Evolutionary conservation across 108 stramenopile genomes (phyloP).

Genomic region (Chaetoceros tenuissimus): DNA sequence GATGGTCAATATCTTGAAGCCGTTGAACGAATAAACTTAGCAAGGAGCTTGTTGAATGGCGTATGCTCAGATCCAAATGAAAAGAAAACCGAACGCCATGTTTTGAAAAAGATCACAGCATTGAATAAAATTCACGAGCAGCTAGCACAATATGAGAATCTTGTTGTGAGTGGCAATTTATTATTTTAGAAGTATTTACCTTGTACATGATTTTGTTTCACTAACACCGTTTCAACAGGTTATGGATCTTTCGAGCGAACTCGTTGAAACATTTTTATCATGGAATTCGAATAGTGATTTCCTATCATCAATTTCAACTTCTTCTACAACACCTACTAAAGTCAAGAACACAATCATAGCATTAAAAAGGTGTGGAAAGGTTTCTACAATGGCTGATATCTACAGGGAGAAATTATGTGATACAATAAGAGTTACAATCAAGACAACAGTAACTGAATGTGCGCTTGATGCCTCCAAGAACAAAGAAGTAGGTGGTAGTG

Average conservation of each 20-base stretch:
- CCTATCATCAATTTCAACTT: conserved; percentile 9
- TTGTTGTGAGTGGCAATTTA: conserved; percentile 69
- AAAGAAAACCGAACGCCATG: conserved; percentile 4
- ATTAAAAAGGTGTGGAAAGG: conserved; percentile 23
- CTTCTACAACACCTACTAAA: conserved; percentile 1
- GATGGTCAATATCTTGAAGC: conserved; percentile 69
- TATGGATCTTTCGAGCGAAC: conserved; percentile 48
- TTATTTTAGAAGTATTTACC: too few relatives aligned
- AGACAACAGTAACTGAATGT: conserved; percentile 83
- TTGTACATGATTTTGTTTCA: too few relatives aligned
- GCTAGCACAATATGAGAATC: conserved; percentile 68
- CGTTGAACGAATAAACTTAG: conserved; percentile 64
- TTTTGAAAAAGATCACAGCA: conserved; percentile 37
- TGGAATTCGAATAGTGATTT: conserved; percentile 36
- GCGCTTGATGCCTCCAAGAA: conserved; percentile 37
- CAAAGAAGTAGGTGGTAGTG: conserved; percentile 2
- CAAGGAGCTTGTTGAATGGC: conserved; percentile 39
- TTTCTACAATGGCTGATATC: conserved; percentile 17
- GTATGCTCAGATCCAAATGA: conserved; percentile 1
- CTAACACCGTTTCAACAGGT: not conserved
- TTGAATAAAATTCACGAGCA: conserved; percentile 55
- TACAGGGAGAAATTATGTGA: conserved; percentile 64
- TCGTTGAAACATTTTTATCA: conserved; percentile 75
- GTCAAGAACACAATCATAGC: not conserved
- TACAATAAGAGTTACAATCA: conserved; percentile 75